phyloP scores from a whole-genome alignment of 305 asterid genomes.

The Vinca major region DNA sequence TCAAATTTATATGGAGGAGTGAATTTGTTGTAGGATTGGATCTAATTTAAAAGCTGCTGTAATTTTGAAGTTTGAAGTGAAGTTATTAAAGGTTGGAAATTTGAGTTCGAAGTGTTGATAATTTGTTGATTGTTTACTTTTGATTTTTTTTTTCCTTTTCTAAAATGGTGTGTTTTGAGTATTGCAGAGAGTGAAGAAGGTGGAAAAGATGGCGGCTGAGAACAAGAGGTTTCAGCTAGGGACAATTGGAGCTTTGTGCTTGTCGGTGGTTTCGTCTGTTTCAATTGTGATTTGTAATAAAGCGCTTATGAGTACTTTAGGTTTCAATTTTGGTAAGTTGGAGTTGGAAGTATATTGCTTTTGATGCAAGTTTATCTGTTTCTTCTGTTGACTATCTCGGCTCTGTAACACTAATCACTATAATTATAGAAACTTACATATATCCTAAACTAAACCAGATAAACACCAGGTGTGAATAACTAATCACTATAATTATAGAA shows the following conservation, averaged over 20 bases:
- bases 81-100: slow-evolving; percentile 4
- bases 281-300: slow-evolving; percentile 87
- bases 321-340: slow-evolving; percentile 70
- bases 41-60: neutral
- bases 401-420: too few species aligned
- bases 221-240: slow-evolving; percentile 62
- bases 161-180: slow-evolving; percentile 16
- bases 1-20: neutral
- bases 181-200: slow-evolving; percentile 5
- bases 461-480: too few species aligned
- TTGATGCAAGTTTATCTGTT: neutral
- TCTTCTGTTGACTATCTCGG: neutral
- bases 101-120: neutral
- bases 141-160: slow-evolving; percentile 7
- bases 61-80: neutral
- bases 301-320: slow-evolving; percentile 76
- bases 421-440: too few species aligned
- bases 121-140: slow-evolving; percentile 6
- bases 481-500: too few species aligned
- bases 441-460: too few species aligned
- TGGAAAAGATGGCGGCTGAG: slow-evolving; percentile 45
- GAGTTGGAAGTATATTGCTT: neutral
- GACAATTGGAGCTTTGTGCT: slow-evolving; percentile 76
- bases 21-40: slow-evolving; percentile 7
- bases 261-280: slow-evolving; percentile 87